A percentile compares a stretch with the other conserved stretches of the same genome.
Evolutionary conservation across 352 stramenopile species (phyloP).

Genomic region (Globisporangium viniferum): DNA sequence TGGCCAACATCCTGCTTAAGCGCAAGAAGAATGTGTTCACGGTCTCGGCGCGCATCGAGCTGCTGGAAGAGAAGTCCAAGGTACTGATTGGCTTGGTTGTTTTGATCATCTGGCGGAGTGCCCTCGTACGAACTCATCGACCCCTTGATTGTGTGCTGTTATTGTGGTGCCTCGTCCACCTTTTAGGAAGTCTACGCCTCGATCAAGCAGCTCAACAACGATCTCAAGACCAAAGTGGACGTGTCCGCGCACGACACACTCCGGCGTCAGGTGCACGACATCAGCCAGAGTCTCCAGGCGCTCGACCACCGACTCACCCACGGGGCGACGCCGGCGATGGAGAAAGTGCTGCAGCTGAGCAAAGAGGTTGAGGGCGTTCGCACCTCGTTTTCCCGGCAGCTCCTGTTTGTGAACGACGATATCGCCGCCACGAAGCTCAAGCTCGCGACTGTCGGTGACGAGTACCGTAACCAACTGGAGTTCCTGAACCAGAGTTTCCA

Average conservation of each 20-base stretch:
- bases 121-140: neutral
- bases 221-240: constrained; percentile 58
- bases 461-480: constrained; percentile 33
- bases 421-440: constrained; percentile 27
- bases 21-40: constrained; percentile 83
- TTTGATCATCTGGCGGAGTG: too few relatives aligned
- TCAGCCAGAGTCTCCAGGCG: constrained; percentile 44
- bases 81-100: constrained; percentile 10
- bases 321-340: constrained; percentile 34
- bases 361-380: constrained; percentile 36
- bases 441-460: constrained; percentile 24
- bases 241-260: constrained; percentile 34
- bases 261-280: constrained; percentile 50
- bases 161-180: neutral
- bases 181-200: constrained; percentile 51
- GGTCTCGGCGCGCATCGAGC: constrained; percentile 65
- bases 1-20: constrained; percentile 71
- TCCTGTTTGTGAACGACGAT: constrained; percentile 29
- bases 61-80: constrained; percentile 69
- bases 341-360: constrained; percentile 40
- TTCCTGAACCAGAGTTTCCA: constrained; percentile 24
- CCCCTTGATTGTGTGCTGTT: neutral
- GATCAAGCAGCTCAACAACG: constrained; percentile 58
- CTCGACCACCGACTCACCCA: constrained; percentile 42
- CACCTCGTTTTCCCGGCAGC: constrained; percentile 30